phyloP scores from a whole-genome alignment of 352 stramenopile genomes.

The Globisporangium yorkense region DNA sequence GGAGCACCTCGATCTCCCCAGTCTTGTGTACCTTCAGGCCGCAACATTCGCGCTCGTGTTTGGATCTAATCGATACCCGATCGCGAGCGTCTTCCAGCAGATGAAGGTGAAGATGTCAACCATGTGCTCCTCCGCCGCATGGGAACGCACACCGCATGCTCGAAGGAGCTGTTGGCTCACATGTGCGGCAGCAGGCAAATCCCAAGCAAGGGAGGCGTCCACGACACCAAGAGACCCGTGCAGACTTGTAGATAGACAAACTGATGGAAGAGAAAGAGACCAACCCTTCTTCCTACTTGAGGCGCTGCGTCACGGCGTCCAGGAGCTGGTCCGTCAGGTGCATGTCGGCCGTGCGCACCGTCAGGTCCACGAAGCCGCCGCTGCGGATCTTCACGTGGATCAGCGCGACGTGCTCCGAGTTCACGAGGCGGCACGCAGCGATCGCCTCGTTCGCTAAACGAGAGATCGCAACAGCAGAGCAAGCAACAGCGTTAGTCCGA shows the following conservation, averaged over 20 bases:
- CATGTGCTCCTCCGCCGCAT: neutral
- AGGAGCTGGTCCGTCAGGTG: conserved; percentile 75
- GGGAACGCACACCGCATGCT: neutral
- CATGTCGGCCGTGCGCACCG: conserved; percentile 80
- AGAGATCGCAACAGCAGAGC: neutral
- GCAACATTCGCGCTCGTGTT: neutral
- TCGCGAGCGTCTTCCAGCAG: neutral
- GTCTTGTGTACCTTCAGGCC: neutral
- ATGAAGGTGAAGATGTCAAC: neutral
- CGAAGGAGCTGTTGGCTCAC: no score
- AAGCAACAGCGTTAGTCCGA: neutral
- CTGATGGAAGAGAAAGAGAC: neutral
- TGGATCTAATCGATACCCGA: neutral
- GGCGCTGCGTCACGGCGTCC: conserved; percentile 47
- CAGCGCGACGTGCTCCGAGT: conserved; percentile 79
- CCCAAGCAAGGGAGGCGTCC: no score
- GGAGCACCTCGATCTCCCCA: no score
- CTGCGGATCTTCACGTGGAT: conserved; percentile 86
- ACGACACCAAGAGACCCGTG: no score
- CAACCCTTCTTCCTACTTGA: conserved; percentile 39
- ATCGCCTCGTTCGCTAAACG: conserved; percentile 84
- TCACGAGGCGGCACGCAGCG: conserved; percentile 62
- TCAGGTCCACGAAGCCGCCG: conserved; percentile 79
- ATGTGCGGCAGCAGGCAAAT: no score
- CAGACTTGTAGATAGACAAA: neutral